These are phyloP conservation scores for Pichia sp. DNA, from an alignment of 1,139 yeast species.

Conservation along the genomic window DNA sequence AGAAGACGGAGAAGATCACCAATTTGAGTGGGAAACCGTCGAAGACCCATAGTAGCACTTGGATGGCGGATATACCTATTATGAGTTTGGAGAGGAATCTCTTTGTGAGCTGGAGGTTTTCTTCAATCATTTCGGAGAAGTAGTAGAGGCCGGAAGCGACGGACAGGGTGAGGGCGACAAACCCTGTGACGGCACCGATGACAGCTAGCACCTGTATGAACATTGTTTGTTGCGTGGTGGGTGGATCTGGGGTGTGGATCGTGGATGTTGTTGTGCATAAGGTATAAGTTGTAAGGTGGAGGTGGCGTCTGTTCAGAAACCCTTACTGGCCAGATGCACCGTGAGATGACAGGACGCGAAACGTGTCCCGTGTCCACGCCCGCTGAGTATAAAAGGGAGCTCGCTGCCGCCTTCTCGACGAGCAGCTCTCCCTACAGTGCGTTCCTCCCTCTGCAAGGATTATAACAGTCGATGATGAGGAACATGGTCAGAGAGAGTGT, in stretches of 20 bases:
- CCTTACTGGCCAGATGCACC: too few species aligned
- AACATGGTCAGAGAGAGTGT: conserved; percentile 2
- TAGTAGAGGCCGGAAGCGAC: conserved; percentile 91
- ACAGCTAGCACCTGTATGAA: conserved; percentile 56
- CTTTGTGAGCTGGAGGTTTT: conserved; percentile 83
- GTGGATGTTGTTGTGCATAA: too few species aligned
- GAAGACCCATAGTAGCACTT: conserved; percentile 56
- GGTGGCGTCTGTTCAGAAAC: too few species aligned
- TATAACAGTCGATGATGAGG: conserved; percentile 14
- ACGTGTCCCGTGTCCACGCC: too few species aligned
- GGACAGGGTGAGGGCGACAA: conserved; percentile 66
- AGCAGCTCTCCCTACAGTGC: neutral
- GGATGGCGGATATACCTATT: neutral
- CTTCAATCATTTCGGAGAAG: conserved; percentile 90
- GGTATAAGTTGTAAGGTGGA: too few species aligned
- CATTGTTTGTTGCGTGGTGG: too few species aligned
- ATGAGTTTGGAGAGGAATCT: conserved; percentile 43
- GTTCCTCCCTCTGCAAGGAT: conserved; percentile 4
- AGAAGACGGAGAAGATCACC: conserved; percentile 60
- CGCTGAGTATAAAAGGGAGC: too few species aligned
- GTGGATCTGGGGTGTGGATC: too few species aligned
- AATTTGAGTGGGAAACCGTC: conserved; percentile 79
- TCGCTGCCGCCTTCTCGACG: neutral
- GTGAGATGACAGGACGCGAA: too few species aligned
- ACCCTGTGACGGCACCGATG: conserved; percentile 73